These are phyloP conservation scores for Domatiomyces globalis DNA, from an alignment of 2,329 filamentous ascomycete species.

Conservation along the genomic window DNA sequence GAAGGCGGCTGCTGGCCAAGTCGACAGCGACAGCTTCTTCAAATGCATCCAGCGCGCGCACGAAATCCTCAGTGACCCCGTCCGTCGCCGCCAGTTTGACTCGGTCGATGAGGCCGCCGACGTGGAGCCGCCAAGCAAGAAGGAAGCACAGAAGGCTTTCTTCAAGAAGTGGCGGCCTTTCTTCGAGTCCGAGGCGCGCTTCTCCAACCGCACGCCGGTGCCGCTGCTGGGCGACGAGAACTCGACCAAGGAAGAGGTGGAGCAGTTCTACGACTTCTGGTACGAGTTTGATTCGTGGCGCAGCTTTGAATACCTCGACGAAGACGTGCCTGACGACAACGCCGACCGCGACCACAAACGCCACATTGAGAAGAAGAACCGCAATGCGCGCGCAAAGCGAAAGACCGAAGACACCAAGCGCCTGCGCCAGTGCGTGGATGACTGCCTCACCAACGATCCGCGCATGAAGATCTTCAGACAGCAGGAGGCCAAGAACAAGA, in stretches of 20 bases:
- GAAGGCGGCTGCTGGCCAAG: slow-evolving; percentile 80
- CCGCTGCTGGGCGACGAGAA: slow-evolving; percentile 75
- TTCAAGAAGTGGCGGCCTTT: slow-evolving; percentile 89
- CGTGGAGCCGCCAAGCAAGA: slow-evolving; percentile 83
- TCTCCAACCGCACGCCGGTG: slow-evolving; percentile 82
- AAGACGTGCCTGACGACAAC: slow-evolving; percentile 97
- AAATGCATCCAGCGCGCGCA: slow-evolving; percentile 99
- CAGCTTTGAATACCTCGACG: slow-evolving; percentile 93
- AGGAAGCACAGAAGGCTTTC: slow-evolving; percentile 74
- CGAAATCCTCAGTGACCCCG: slow-evolving; percentile 81
- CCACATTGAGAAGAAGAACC: slow-evolving; percentile 95
- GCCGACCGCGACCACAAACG: slow-evolving; percentile 99
- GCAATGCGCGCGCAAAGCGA: slow-evolving; percentile 95
- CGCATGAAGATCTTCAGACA: slow-evolving; percentile 96
- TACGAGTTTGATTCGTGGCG: slow-evolving; percentile 99
- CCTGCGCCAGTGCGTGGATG: slow-evolving; percentile 78
- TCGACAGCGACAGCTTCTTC: slow-evolving; percentile 93
- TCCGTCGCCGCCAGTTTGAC: slow-evolving; percentile 88
- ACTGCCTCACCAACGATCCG: slow-evolving; percentile 70
- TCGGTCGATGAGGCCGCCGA: slow-evolving; percentile 91
- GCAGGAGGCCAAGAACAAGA: slow-evolving; percentile 82
- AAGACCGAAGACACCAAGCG: slow-evolving; percentile 95
- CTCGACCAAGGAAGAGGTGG: slow-evolving; percentile 75
- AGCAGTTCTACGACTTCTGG: slow-evolving; percentile 98
- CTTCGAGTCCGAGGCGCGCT: slow-evolving; percentile 83